These are phyloP conservation scores for Penicillium antarcticum DNA, from an alignment of 495 filamentous ascomycete species.

Conservation along the genomic window DNA sequence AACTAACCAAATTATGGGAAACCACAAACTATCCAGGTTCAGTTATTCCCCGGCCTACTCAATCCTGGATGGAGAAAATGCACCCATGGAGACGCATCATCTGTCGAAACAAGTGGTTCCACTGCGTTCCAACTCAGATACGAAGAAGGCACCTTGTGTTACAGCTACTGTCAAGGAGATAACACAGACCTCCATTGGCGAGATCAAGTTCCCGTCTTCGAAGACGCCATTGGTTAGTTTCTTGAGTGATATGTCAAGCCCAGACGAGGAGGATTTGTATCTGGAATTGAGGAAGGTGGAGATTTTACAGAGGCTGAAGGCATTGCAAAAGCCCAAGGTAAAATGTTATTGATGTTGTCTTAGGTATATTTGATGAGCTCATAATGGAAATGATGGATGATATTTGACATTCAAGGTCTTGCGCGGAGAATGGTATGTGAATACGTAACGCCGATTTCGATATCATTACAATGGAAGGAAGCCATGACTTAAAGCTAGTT, in stretches of 20 bases:
- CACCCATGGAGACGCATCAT: too few relatives aligned
- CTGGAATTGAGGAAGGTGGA: conserved; percentile 40
- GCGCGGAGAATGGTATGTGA: not conserved
- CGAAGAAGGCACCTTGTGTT: not conserved
- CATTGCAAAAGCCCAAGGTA: conserved; percentile 25
- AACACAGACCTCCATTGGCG: conserved; percentile 13
- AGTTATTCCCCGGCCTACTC: too few relatives aligned
- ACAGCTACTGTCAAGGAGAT: conserved; percentile 5
- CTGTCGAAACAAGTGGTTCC: not conserved
- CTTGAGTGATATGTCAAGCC: conserved; percentile 31
- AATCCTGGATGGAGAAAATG: too few relatives aligned
- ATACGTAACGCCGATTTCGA: too few relatives aligned
- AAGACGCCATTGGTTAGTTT: conserved; percentile 22
- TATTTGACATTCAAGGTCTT: not conserved
- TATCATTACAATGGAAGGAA: too few relatives aligned
- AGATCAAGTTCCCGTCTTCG: conserved; percentile 9
- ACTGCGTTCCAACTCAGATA: not conserved
- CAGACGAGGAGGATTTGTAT: conserved; percentile 41
- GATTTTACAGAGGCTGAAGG: conserved; percentile 41
- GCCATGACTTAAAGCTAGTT: too few relatives aligned
- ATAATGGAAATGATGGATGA: not conserved
- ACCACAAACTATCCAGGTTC: too few relatives aligned
- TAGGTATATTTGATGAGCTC: not conserved
- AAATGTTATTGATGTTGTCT: conserved; percentile 14
- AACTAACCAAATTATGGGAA: too few relatives aligned